Conservation (phyloP, 805 yeast genomes). For the Ogataea wickerhamii region DNA sequence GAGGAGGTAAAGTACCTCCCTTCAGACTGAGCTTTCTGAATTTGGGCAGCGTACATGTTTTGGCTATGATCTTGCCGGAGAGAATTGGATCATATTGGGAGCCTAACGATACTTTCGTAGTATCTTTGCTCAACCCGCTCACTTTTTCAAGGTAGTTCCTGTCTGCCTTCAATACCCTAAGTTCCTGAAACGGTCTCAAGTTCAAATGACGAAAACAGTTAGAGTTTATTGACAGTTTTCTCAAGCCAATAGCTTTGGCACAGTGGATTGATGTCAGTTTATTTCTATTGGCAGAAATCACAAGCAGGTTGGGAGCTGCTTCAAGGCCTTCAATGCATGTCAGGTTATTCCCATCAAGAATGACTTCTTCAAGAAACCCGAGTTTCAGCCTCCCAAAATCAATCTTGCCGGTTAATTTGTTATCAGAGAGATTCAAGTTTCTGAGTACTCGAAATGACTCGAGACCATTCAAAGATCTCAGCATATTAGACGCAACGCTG, state of each 20-base stretch:
- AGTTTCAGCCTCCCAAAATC: conserved; percentile 36
- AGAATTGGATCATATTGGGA: conserved; percentile 29
- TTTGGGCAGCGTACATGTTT: conserved; percentile 19
- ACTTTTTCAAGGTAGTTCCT: conserved; percentile 32
- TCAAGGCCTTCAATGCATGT: conserved; percentile 35
- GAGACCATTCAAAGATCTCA: conserved; percentile 37
- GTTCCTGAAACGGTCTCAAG: conserved; percentile 33
- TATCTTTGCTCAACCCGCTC: conserved; percentile 29
- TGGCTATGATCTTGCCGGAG: conserved; percentile 19
- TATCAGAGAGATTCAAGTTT: conserved; percentile 39
- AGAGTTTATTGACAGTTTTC: conserved; percentile 36
- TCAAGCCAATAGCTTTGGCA: conserved; percentile 25
- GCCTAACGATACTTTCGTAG: conserved; percentile 44
- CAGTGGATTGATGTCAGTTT: conserved; percentile 28
- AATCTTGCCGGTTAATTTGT: conserved; percentile 37
- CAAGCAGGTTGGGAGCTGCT: conserved; percentile 32
- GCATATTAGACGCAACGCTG: conserved; percentile 35
- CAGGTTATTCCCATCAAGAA: conserved; percentile 42
- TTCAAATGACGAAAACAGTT: conserved; percentile 36
- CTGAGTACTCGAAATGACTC: conserved; percentile 37
- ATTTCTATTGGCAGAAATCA: conserved; percentile 43
- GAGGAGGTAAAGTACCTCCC: conserved; percentile 22
- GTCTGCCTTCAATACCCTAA: conserved; percentile 45
- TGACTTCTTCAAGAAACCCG: conserved; percentile 41
- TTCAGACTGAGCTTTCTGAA: conserved; percentile 35